phyloP scores from a whole-genome alignment of 129 eudicot species.

The Centrapalus pauciflorus region DNA sequence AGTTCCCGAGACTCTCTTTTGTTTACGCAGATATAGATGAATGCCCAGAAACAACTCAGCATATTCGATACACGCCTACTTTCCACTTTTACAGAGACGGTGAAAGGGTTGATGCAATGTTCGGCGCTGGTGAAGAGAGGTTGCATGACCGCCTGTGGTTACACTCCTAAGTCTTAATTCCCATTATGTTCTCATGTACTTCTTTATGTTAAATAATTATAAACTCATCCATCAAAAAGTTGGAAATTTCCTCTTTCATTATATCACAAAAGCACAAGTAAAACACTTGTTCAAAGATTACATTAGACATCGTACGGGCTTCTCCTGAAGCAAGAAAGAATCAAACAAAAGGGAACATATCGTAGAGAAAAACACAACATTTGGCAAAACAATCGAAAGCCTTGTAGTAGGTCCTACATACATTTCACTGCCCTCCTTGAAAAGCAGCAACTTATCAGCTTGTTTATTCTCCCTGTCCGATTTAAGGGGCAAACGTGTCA shows the following conservation, averaged over 20 bases:
- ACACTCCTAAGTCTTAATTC: conserved; percentile 77
- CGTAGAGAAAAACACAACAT: conserved; percentile 19
- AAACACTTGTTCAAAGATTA: conserved; percentile 1
- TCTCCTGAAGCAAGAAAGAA: conserved; percentile 2
- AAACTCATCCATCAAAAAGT: neutral
- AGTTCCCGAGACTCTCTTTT: conserved; percentile 68
- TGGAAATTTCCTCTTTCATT: no score
- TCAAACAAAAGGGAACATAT: conserved; percentile 1
- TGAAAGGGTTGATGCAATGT: conserved; percentile 89
- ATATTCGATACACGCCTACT: conserved; percentile 85
- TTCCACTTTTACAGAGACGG: conserved; percentile 92
- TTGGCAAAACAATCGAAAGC: neutral
- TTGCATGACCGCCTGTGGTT: conserved; percentile 87
- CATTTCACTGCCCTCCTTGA: neutral
- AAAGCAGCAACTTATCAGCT: conserved; percentile 17
- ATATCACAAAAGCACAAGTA: conserved; percentile 3
- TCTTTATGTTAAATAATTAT: no score
- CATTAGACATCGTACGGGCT: conserved; percentile 5
- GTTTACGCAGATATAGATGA: conserved; percentile 85
- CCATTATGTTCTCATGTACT: no score
- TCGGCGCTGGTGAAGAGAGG: conserved; percentile 92
- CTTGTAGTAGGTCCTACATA: neutral
- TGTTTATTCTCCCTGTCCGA: conserved; percentile 26
- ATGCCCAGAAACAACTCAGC: conserved; percentile 87
- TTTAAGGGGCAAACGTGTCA: neutral